Conservation (phyloP, 2,329 filamentous ascomycete genomes). For the Pyricularia pennisetigena region DNA sequence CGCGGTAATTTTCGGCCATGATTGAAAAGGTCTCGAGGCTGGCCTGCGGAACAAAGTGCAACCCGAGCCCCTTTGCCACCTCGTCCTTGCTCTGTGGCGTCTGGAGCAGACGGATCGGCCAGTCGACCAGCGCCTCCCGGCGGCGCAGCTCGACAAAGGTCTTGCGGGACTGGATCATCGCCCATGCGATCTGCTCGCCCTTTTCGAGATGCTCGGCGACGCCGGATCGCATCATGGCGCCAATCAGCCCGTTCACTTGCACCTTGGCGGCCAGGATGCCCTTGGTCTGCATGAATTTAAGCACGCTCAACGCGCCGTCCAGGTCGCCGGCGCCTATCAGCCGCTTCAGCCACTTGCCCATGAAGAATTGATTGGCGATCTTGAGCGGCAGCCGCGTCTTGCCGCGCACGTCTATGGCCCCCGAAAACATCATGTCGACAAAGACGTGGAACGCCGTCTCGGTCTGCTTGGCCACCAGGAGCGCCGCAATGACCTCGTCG, state of each 20-base stretch:
- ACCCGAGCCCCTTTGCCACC: slow-evolving; percentile 14
- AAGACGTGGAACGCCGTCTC: slow-evolving; percentile 67
- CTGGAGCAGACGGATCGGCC: slow-evolving; percentile 17
- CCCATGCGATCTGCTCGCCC: slow-evolving; percentile 63
- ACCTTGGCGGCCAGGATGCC: slow-evolving; percentile 60
- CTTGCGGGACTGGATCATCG: slow-evolving; percentile 63
- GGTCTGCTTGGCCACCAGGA: slow-evolving; percentile 55
- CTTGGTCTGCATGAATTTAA: slow-evolving; percentile 64
- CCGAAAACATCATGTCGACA: slow-evolving; percentile 77
- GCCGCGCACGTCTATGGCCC: slow-evolving; percentile 36
- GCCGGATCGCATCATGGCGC: slow-evolving; percentile 62
- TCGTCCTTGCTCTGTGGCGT: slow-evolving; percentile 6
- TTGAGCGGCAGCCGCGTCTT: slow-evolving; percentile 32
- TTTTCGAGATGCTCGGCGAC: slow-evolving; percentile 41
- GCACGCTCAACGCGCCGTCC: slow-evolving; percentile 60
- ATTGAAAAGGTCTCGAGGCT: slow-evolving; percentile 72
- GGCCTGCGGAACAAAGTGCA: slow-evolving; percentile 41
- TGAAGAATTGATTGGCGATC: slow-evolving; percentile 67
- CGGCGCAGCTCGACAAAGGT: slow-evolving; percentile 46
- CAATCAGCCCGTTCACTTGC: slow-evolving; percentile 75
- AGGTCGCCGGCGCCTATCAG: slow-evolving; percentile 65
- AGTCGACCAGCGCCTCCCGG: slow-evolving; percentile 16
- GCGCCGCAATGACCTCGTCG: slow-evolving; percentile 61
- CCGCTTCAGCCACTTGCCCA: slow-evolving; percentile 80
- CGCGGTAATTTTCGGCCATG: slow-evolving; percentile 61